phyloP scores from a whole-genome alignment of 371 early-diverging fungal genomes.

The Haplosporangium sp. region DNA sequence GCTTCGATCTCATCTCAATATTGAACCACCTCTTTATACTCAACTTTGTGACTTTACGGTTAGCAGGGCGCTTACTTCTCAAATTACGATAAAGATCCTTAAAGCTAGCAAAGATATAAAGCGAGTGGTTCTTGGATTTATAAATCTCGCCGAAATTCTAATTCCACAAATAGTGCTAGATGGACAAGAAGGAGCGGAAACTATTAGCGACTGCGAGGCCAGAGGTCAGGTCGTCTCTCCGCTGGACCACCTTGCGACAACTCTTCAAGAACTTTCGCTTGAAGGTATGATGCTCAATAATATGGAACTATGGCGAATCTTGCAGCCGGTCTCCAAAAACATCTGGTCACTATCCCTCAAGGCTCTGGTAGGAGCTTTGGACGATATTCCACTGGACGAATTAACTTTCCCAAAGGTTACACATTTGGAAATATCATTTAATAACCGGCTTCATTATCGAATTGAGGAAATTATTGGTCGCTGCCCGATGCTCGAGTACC shows the following conservation, averaged over 20 bases:
- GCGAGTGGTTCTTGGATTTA: not conserved
- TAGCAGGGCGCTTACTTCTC: not conserved
- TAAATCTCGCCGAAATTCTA: not conserved
- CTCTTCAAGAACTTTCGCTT: not conserved
- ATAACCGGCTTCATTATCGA: too few species aligned
- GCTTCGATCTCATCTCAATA: not conserved
- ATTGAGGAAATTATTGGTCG: conserved; percentile 7
- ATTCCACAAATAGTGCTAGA: not conserved
- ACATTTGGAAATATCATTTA: not conserved
- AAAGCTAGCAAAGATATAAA: not conserved
- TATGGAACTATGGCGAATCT: not conserved
- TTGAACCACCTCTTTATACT: not conserved
- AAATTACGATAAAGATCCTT: not conserved
- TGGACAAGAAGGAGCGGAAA: not conserved
- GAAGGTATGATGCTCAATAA: not conserved
- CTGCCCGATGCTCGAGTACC: conserved; percentile 5
- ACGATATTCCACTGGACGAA: not conserved
- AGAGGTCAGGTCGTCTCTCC: not conserved
- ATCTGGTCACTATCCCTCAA: not conserved
- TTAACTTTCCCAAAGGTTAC: conserved; percentile 8
- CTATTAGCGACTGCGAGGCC: not conserved
- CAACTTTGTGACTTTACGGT: not conserved
- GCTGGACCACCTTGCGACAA: not conserved
- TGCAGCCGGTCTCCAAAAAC: not conserved
- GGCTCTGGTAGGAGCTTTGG: not conserved